Evolutionary conservation across 352 stramenopile genomes (phyloP).

Genomic region (Aphanomyces cochlioides): DNA sequence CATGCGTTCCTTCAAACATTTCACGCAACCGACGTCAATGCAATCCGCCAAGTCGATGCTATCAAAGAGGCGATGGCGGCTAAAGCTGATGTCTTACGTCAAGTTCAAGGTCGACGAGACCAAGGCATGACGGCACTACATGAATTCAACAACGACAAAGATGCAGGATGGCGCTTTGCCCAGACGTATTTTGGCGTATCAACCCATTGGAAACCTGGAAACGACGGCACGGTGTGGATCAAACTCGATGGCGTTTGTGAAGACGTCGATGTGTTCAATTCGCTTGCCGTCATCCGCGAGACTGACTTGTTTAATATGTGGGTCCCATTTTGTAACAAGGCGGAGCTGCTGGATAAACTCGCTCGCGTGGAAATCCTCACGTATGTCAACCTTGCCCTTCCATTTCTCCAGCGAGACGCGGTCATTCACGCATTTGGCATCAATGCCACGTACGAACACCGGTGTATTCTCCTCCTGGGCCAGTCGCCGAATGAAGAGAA

Average conservation of each 20-base stretch:
- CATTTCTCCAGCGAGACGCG: slow-evolving; percentile 63
- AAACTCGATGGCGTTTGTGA: slow-evolving; percentile 76
- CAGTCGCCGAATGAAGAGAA: slow-evolving; percentile 34
- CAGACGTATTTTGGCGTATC: slow-evolving; percentile 73
- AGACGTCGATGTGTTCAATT: slow-evolving; percentile 79
- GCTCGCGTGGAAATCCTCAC: slow-evolving; percentile 54
- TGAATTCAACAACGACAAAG: slow-evolving; percentile 59
- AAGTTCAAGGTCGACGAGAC: slow-evolving; percentile 48
- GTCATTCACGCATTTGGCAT: slow-evolving; percentile 69
- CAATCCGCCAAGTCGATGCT: not conserved
- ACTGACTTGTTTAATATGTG: slow-evolving; percentile 71
- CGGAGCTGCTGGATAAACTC: slow-evolving; percentile 49
- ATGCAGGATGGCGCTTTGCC: slow-evolving; percentile 68
- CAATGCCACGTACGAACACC: slow-evolving; percentile 74
- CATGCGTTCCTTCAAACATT: slow-evolving; percentile 44
- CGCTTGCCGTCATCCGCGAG: slow-evolving; percentile 73
- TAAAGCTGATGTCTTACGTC: slow-evolving; percentile 34
- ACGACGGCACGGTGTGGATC: slow-evolving; percentile 61
- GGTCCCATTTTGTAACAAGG: slow-evolving; percentile 73
- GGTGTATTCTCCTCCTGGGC: slow-evolving; percentile 63
- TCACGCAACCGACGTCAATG: slow-evolving; percentile 23
- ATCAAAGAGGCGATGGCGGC: slow-evolving; percentile 33
- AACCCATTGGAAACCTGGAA: slow-evolving; percentile 70
- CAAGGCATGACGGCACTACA: slow-evolving; percentile 50
- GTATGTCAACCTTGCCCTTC: slow-evolving; percentile 70